A percentile compares a stretch with the other conserved stretches of the same genome.
Conservation (phyloP, 306 rosid species). For the Astragalus glycyphyllos region DNA sequence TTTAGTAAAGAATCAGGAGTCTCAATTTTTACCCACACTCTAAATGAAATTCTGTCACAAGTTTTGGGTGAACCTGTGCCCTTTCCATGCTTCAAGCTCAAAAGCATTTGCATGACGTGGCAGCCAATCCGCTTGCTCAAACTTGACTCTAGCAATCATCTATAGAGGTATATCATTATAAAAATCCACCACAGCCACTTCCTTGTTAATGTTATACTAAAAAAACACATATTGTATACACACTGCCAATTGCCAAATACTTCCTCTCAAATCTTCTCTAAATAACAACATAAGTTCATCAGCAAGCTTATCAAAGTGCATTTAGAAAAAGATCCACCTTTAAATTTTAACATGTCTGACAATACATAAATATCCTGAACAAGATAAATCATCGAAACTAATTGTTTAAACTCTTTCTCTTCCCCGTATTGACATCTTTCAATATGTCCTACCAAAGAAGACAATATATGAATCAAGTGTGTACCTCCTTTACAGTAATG, state of each 20-base stretch:
- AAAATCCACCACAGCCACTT: slow-evolving; percentile 16
- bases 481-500: slow-evolving; percentile 73
- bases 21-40: slow-evolving; percentile 4
- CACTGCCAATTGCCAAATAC: background rate
- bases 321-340: slow-evolving; percentile 1
- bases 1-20: background rate
- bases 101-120: slow-evolving; percentile 24
- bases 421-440: slow-evolving; percentile 24
- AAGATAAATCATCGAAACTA: slow-evolving; percentile 7
- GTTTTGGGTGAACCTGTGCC: slow-evolving; percentile 7
- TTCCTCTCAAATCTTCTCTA: background rate
- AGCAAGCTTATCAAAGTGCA: background rate
- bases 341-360: too few species aligned
- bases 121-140: background rate
- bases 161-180: slow-evolving; percentile 20
- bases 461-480: slow-evolving; percentile 38
- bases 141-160: slow-evolving; percentile 14
- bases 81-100: slow-evolving; percentile 28
- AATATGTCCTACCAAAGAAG: slow-evolving; percentile 29
- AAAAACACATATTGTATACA: slow-evolving; percentile 21
- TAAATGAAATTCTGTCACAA: slow-evolving; percentile 19
- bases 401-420: slow-evolving; percentile 1
- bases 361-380: background rate
- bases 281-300: slow-evolving; percentile 15
- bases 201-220: background rate